phyloP scores from a whole-genome alignment of 371 early-diverging fungal genomes.

The Apophysomyces sp. region DNA sequence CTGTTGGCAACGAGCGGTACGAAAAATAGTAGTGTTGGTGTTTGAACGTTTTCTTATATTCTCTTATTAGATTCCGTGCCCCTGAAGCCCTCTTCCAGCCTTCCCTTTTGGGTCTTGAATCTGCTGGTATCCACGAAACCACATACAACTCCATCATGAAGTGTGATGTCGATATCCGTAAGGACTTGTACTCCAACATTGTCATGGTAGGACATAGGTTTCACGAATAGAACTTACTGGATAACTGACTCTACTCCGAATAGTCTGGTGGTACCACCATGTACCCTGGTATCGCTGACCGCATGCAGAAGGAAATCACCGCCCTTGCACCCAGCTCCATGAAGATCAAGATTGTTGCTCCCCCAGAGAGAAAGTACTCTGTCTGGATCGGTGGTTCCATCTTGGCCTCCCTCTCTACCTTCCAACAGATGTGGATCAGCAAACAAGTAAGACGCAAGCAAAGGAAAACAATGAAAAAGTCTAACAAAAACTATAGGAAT shows the following conservation, averaged over 20 bases:
- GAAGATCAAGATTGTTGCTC: constrained; percentile 99
- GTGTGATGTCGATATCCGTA: constrained; percentile 98
- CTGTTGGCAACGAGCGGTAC: constrained; percentile 95
- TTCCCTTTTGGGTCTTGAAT: constrained; percentile 88
- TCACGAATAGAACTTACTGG: background rate
- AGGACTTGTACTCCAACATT: constrained; percentile 96
- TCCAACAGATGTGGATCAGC: constrained; percentile 67
- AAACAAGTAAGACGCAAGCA: constrained; percentile 13
- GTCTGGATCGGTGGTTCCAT: constrained; percentile 99
- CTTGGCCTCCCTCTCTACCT: constrained; percentile 98
- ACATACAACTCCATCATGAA: constrained; percentile 97
- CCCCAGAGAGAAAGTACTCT: constrained; percentile 99
- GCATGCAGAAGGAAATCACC: constrained; percentile 99
- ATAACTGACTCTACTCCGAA: constrained; percentile 2
- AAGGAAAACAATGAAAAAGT: background rate
- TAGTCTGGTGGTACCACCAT: constrained; percentile 84
- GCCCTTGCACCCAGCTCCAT: constrained; percentile 97
- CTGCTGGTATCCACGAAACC: constrained; percentile 93
- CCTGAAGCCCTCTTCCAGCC: constrained; percentile 99
- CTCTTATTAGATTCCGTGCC: constrained; percentile 80
- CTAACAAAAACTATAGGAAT: constrained; percentile 67
- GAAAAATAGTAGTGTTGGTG: background rate
- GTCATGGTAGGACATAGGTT: constrained; percentile 57
- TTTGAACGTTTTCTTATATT: background rate
- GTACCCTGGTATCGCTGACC: constrained; percentile 97